phyloP scores from a whole-genome alignment of 1,139 yeast genomes.

The Magnusiomyces paraingens region DNA sequence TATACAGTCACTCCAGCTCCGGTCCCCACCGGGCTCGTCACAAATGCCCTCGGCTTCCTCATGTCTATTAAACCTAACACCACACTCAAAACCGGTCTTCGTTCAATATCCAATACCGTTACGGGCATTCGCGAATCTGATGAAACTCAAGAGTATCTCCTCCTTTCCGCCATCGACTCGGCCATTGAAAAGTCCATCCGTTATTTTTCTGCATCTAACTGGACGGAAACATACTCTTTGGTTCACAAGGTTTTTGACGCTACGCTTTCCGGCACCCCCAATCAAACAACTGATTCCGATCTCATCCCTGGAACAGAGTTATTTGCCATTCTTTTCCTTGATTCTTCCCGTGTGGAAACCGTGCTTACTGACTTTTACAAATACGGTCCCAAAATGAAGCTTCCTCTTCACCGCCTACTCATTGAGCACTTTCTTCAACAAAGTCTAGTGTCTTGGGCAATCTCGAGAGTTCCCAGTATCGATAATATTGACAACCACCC shows the following conservation, averaged over 20 bases:
- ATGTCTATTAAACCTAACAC: conserved; percentile 14
- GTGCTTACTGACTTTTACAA: conserved; percentile 40
- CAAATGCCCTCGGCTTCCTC: conserved; percentile 18
- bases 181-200: conserved; percentile 43
- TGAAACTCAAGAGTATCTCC: conserved; percentile 12
- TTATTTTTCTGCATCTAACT: conserved; percentile 52
- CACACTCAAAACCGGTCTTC: conserved; percentile 10
- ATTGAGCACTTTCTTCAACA: conserved; percentile 46
- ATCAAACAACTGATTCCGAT: conserved; percentile 23
- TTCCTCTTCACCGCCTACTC: conserved; percentile 50
- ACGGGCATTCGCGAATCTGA: neutral
- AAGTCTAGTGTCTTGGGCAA: conserved; percentile 46
- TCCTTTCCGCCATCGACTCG: conserved; percentile 40
- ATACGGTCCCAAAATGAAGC: conserved; percentile 40
- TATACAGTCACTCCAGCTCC: conserved; percentile 12
- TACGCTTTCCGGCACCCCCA: conserved; percentile 1
- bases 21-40: conserved; percentile 9
- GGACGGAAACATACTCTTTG: conserved; percentile 33
- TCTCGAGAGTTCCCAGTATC: conserved; percentile 10
- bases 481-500: conserved; percentile 8
- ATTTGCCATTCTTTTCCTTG: conserved; percentile 45
- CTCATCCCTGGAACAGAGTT: conserved; percentile 48
- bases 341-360: conserved; percentile 35
- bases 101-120: conserved; percentile 4
- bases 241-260: conserved; percentile 12